A percentile compares a stretch with the other conserved stretches of the same genome.
Evolutionary conservation across 2,329 filamentous ascomycete genomes (phyloP).

Genomic region (Orbilia oligospora): DNA sequence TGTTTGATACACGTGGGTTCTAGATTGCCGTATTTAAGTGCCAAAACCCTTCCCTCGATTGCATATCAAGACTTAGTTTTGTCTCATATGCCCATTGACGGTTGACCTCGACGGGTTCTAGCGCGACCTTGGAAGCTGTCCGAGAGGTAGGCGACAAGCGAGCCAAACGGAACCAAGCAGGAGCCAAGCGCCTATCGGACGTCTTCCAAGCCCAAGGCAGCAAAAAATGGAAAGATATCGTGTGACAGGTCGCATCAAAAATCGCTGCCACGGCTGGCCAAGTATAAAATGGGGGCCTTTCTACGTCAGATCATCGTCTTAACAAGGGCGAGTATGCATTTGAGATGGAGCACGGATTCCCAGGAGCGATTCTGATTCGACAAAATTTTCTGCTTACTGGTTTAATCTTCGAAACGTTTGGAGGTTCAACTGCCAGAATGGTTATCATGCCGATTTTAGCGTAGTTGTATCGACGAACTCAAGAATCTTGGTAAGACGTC

Average conservation of each 20-base stretch:
- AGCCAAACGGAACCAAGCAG: slow-evolving; percentile 19
- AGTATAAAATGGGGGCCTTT: slow-evolving; percentile 6
- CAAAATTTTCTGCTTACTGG: neutral
- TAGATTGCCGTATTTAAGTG: neutral
- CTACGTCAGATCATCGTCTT: slow-evolving; percentile 6
- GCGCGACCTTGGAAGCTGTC: slow-evolving; percentile 5
- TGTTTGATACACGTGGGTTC: neutral
- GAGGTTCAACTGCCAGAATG: slow-evolving; percentile 1
- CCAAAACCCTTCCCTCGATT: neutral
- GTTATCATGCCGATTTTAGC: neutral
- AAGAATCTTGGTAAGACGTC: slow-evolving; percentile 19
- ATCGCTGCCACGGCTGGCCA: slow-evolving; percentile 7
- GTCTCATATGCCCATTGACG: slow-evolving; percentile 22
- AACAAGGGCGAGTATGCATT: neutral
- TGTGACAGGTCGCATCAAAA: slow-evolving; percentile 11
- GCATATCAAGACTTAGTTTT: slow-evolving; percentile 16
- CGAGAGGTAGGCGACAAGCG: slow-evolving; percentile 21
- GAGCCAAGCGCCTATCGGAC: slow-evolving; percentile 12
- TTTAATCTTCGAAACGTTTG: neutral
- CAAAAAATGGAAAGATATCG: slow-evolving; percentile 10
- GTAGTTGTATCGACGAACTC: neutral
- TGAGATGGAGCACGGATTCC: slow-evolving; percentile 2
- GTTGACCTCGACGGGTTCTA: neutral
- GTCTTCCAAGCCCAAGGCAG: slow-evolving; percentile 2
- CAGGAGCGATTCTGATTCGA: neutral